These are phyloP conservation scores for Spathaspora sp. DNA, from an alignment of 805 yeast genomes.

Conservation along the genomic window DNA sequence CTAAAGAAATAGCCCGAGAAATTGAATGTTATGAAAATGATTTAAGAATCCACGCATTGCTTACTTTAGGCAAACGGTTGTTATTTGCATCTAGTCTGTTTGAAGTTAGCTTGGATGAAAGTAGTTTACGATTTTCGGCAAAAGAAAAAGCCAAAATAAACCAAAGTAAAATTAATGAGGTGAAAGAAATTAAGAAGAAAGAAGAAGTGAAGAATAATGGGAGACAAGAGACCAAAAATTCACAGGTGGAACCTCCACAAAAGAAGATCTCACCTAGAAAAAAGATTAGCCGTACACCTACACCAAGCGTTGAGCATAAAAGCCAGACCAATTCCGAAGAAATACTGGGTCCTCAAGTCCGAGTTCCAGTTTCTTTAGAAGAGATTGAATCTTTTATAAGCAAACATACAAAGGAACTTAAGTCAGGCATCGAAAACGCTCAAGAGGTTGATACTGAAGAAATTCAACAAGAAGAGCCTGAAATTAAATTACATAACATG, in stretches of 20 bases:
- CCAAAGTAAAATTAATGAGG: background rate
- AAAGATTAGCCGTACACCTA: background rate
- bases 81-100: slow-evolving; percentile 10
- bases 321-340: background rate
- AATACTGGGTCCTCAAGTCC: background rate
- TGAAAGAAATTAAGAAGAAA: background rate
- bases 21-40: slow-evolving; percentile 21
- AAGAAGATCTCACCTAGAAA: background rate
- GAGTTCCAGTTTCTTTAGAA: slow-evolving; percentile 25
- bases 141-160: background rate
- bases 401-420: slow-evolving; percentile 28
- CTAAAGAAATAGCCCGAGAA: slow-evolving; percentile 3
- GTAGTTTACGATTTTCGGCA: background rate
- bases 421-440: slow-evolving; percentile 7
- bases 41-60: slow-evolving; percentile 23
- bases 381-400: slow-evolving; percentile 35
- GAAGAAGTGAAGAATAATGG: background rate
- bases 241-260: background rate
- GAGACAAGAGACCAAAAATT: background rate
- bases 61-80: slow-evolving; percentile 18
- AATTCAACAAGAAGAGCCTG: background rate
- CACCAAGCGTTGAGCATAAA: background rate
- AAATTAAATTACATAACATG: slow-evolving; percentile 12
- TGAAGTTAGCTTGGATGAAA: slow-evolving; percentile 3
- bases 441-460: background rate